Percentiles rank a stretch among this genome's conserved stretches.
These are phyloP conservation scores for Xylaria sp. DNA, from an alignment of 2,329 filamentous ascomycete species.

Conservation along the genomic window DNA sequence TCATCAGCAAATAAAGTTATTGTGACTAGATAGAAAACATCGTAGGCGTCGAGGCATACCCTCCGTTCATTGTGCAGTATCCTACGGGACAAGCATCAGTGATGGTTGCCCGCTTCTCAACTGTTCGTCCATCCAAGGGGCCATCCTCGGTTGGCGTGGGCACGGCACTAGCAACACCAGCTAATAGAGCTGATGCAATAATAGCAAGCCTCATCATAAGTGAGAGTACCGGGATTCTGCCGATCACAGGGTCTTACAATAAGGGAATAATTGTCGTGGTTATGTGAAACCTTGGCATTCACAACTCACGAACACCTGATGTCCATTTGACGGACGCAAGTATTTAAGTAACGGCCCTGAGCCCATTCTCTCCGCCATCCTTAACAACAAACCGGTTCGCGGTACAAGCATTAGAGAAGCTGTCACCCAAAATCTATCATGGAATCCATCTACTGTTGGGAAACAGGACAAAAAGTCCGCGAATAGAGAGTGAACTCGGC, in stretches of 20 bases:
- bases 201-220: slow-evolving; percentile 33
- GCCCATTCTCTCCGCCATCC: slow-evolving; percentile 1
- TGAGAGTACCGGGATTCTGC: not conserved
- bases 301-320: not conserved
- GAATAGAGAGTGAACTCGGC: slow-evolving; percentile 23
- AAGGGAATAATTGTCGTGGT: not conserved
- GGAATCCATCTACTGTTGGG: not conserved
- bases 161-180: slow-evolving; percentile 48
- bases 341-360: slow-evolving; percentile 25
- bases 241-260: not conserved
- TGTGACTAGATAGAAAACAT: not conserved
- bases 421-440: not conserved
- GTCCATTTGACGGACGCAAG: not conserved
- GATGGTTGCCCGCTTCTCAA: slow-evolving; percentile 52
- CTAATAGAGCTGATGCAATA: slow-evolving; percentile 37
- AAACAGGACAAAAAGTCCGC: slow-evolving; percentile 21
- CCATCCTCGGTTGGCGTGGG: slow-evolving; percentile 48
- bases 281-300: not conserved
- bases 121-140: slow-evolving; percentile 42
- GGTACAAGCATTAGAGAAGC: not conserved
- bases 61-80: slow-evolving; percentile 51
- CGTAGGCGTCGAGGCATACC: slow-evolving; percentile 17
- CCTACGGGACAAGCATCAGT: slow-evolving; percentile 53
- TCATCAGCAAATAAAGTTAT: slow-evolving; percentile 6
- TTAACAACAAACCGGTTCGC: not conserved